Evolutionary conservation across 306 rosid genomes (phyloP).

Genomic region (Rosa persica): DNA sequence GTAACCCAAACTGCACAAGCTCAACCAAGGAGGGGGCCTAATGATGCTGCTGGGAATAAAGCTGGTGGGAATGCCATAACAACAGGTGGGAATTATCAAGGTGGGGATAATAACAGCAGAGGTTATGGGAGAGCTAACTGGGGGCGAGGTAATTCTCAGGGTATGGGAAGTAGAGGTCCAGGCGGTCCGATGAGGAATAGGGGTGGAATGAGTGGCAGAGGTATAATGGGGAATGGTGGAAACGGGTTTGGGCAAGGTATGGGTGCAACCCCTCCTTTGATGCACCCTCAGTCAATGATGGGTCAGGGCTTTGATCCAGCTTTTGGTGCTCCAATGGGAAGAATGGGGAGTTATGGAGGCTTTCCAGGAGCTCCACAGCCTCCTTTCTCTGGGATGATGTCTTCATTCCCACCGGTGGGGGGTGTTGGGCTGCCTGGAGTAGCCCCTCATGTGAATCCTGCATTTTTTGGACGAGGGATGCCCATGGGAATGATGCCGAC

Average conservation of each 20-base stretch:
- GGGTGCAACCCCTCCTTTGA: constrained; percentile 72
- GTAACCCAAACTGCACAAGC: constrained; percentile 40
- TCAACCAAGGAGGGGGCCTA: constrained; percentile 67
- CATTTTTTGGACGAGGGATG: constrained; percentile 96
- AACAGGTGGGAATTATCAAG: constrained; percentile 89
- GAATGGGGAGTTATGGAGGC: constrained; percentile 89
- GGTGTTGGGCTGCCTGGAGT: constrained; percentile 94
- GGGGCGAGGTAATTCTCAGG: constrained; percentile 81
- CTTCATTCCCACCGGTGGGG: constrained; percentile 79
- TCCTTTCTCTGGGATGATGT: constrained; percentile 79
- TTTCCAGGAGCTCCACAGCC: constrained; percentile 90
- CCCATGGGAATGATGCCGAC: constrained; percentile 97
- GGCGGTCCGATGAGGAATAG: constrained; percentile 78
- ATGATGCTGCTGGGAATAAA: constrained; percentile 60
- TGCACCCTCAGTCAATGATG: constrained; percentile 92
- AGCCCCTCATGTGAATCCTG: constrained; percentile 97
- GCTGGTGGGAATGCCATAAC: constrained; percentile 63
- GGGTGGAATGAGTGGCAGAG: constrained; percentile 91
- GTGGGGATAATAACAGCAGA: constrained; percentile 82
- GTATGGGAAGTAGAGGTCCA: constrained; percentile 85
- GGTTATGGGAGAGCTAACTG: constrained; percentile 86
- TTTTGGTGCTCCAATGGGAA: constrained; percentile 90
- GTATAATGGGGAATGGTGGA: constrained; percentile 88
- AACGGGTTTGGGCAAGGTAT: constrained; percentile 90
- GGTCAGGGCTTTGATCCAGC: constrained; percentile 96